phyloP scores from a whole-genome alignment of 225 moss, liverwort and hornwort species.

The Physcomitrium patens region DNA sequence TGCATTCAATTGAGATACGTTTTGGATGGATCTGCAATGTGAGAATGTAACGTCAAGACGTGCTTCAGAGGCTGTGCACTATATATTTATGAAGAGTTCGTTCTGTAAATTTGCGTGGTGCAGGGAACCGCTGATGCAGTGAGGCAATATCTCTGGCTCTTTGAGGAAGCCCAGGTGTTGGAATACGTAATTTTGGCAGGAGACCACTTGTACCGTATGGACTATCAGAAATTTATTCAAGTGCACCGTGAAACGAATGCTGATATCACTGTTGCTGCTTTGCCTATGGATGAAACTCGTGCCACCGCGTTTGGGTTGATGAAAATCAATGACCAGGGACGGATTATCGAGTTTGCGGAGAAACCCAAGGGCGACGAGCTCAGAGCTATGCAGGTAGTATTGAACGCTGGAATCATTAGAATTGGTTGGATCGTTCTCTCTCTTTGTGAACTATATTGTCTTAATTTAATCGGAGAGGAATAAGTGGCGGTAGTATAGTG shows the following conservation, averaged over 20 bases:
- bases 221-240: constrained; percentile 66
- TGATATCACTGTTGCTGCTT: no score
- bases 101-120: background rate
- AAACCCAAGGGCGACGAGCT: constrained; percentile 32
- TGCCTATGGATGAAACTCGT: no score
- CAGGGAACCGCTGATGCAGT: constrained; percentile 79
- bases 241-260: constrained; percentile 49
- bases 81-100: no score
- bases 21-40: no score
- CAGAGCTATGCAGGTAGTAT: constrained; percentile 52
- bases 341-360: constrained; percentile 64
- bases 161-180: constrained; percentile 68
- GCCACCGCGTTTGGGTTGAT: constrained; percentile 31
- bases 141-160: constrained; percentile 76
- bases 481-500: no score
- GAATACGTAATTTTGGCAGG: constrained; percentile 73
- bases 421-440: no score
- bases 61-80: no score
- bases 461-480: no score
- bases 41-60: no score
- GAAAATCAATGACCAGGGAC: constrained; percentile 61
- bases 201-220: constrained; percentile 24
- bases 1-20: no score
- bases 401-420: no score
- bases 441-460: no score